Base-by-base conservation (phyloP, 164 flowering plant species). In the Hamamelis virginiana region DNA sequence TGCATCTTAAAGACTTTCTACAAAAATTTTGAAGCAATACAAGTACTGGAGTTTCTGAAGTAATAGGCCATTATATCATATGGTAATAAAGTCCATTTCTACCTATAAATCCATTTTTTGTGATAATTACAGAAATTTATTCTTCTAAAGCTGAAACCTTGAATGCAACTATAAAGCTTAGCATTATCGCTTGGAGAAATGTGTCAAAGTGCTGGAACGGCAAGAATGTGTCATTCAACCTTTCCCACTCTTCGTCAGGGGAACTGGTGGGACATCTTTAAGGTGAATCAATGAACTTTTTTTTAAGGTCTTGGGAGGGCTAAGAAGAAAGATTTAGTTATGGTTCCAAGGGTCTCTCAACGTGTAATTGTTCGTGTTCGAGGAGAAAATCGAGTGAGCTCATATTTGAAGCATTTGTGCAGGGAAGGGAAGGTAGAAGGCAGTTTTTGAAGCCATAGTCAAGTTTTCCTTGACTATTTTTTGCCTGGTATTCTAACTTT, bases 391-490 rank as follows among this genome's bases (percentile, higher is more conserved):
- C 55, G 8, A 4, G 4, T 50, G 51, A 59, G 38, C 25, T 51
- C 15, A 47, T 72, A 66, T 41, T 77, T 73, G n/a, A 63, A 66
- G 38, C 61, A 25, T n/a, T 66, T 71, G 15, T 67, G 75, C 75
- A 71, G 59, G 52, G 66, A 71, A 68, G 75, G 77, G 46, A 71
- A 53, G 48, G 67, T 71, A 5, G 62, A 61, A 64, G n/a, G 76
- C 22, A 47, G 75, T 75, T 41, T 65, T 74, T 19, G 45, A 69
- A 56, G 57, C 65, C 46, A 50, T 73, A 59, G 64, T n/a, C n/a
- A n/a, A n/a, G n/a, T n/a, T n/a, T n/a, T n/a, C n/a, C n/a, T n/a
- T n/a, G n/a, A n/a, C n/a, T n/a, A n/a, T n/a, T n/a, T n/a, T n/a
- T n/a, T n/a, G n/a, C n/a, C n/a, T n/a, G n/a, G n/a, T n/a, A n/a